Evolutionary conservation across 2,329 filamentous ascomycete species (phyloP).

Genomic region (Chaetomium globosum): DNA sequence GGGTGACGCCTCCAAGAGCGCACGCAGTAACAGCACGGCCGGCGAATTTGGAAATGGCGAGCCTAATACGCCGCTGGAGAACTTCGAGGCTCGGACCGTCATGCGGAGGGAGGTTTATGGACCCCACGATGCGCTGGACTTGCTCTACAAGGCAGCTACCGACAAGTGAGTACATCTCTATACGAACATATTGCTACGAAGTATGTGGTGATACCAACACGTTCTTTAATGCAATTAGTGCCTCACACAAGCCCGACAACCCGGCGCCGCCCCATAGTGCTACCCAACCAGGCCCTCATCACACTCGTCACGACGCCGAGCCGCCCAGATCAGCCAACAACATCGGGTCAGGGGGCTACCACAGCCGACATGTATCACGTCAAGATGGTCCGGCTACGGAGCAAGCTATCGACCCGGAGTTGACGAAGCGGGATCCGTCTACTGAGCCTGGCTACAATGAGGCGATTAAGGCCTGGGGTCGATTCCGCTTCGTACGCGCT

Average conservation of each 20-base stretch:
- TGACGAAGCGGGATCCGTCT: conserved; percentile 50
- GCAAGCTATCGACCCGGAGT: conserved; percentile 51
- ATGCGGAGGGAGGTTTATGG: conserved; percentile 79
- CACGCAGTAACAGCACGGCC: conserved; percentile 41
- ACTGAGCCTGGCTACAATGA: conserved; percentile 62
- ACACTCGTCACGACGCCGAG: conserved; percentile 27
- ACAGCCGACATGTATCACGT: conserved; percentile 32
- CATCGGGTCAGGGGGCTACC: conserved; percentile 26
- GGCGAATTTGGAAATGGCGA: conserved; percentile 54
- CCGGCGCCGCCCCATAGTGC: conserved; percentile 18
- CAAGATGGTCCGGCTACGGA: conserved; percentile 38
- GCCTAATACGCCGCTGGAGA: conserved; percentile 64
- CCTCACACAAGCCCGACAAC: conserved; percentile 33
- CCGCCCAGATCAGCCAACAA: conserved; percentile 30
- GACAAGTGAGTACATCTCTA: conserved; percentile 48
- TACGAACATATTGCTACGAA: background rate
- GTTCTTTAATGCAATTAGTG: conserved; percentile 20
- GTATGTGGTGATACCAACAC: conserved; percentile 27
- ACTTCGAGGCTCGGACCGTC: conserved; percentile 65
- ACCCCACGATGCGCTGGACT: conserved; percentile 87
- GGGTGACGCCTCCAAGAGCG: conserved; percentile 45
- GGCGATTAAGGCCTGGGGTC: conserved; percentile 83
- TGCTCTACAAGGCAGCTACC: conserved; percentile 84
- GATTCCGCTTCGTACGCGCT: conserved; percentile 91
- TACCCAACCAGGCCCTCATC: conserved; percentile 28